Percentiles rank a stretch among this genome's conserved stretches.
phyloP scores from a whole-genome alignment of 768 basidiomycete species.

The Mrakia gelida region DNA sequence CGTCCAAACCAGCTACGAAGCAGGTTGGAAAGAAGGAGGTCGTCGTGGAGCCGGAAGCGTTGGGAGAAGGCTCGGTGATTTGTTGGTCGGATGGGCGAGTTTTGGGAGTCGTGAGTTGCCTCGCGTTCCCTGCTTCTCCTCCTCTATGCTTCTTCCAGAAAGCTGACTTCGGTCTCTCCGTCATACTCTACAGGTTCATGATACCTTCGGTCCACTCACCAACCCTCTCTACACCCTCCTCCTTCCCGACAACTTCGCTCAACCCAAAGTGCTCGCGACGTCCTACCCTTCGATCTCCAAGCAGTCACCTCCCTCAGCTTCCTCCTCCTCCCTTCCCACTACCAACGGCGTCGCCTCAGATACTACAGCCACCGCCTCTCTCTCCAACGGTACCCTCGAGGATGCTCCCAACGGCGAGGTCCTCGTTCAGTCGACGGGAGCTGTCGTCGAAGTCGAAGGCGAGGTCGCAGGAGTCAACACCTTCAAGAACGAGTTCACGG shows the following conservation, averaged over 20 bases:
- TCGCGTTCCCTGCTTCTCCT: background rate
- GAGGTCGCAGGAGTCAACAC: background rate
- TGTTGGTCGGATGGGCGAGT: slow-evolving; percentile 32
- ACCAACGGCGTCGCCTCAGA: background rate
- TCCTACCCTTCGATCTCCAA: background rate
- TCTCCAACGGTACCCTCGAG: background rate
- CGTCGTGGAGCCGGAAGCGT: slow-evolving; percentile 2
- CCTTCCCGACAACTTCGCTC: slow-evolving; percentile 28
- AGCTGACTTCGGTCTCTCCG: no score
- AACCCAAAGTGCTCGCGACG: slow-evolving; percentile 1
- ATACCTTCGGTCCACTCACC: slow-evolving; percentile 30
- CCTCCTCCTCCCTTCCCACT: background rate
- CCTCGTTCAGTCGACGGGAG: background rate
- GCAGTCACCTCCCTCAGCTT: background rate
- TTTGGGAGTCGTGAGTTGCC: slow-evolving; percentile 25
- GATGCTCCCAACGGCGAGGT: background rate
- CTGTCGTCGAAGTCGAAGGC: background rate
- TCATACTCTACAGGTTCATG: slow-evolving; percentile 32
- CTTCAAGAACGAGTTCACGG: background rate
- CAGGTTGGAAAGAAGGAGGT: background rate
- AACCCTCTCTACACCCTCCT: slow-evolving; percentile 29
- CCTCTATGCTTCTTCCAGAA: background rate
- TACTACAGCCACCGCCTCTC: no score
- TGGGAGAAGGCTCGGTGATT: slow-evolving; percentile 24
- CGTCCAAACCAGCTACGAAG: background rate